Base-by-base conservation (phyloP, 2,329 filamentous ascomycete species). In the Arthrobotrys entomopaga region DNA sequence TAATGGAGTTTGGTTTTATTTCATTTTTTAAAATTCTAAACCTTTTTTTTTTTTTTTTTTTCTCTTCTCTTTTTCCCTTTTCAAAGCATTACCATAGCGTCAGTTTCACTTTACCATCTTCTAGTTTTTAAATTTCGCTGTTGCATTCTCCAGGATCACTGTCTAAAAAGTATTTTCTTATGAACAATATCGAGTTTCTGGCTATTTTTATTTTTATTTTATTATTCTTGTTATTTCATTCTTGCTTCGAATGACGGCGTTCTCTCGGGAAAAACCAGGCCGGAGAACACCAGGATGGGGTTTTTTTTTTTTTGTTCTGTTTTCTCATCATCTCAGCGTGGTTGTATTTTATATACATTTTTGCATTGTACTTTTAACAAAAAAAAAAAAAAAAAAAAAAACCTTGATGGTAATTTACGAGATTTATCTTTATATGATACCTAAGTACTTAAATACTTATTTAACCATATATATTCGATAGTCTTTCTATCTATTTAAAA, bases 51-150 rank as follows among this genome's bases (percentile, higher is more conserved):
- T 29, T 40, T 64, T 50, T 15, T 43, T 34, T 58, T 65, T 65
- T 65, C 60, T 56, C 56, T 59, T 24, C 56, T 65, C 57, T 49
- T 40, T 22, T 54, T 60, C 46, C 66, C 34, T 22, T 20, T 63
- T 40, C 48, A 49, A 54, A 20, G 43, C 42, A 49, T 38, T 20
- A 15, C 15, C 15, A 52, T 54, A 54, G 64, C 48, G 54, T 57
- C 16, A 54, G 16, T 15, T 49, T 59, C 22, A 22, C 42, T 60
- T 60, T 60, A 24, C 8, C 22, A 19, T 38, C 42, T 49, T 52
- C 26, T 29, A n/a, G 26, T n/a, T n/a, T n/a, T n/a, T n/a, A n/a
- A n/a, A n/a, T 22, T 48, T 59, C 11, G 26, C 6, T 40, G 15
- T 54, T 40, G 52, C 52, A 54, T 54, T 54, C n/a, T 40, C 53